These are phyloP conservation scores for Phtheirospermum japonicum DNA, from an alignment of 257 asterid genomes.

Conservation along the genomic window DNA sequence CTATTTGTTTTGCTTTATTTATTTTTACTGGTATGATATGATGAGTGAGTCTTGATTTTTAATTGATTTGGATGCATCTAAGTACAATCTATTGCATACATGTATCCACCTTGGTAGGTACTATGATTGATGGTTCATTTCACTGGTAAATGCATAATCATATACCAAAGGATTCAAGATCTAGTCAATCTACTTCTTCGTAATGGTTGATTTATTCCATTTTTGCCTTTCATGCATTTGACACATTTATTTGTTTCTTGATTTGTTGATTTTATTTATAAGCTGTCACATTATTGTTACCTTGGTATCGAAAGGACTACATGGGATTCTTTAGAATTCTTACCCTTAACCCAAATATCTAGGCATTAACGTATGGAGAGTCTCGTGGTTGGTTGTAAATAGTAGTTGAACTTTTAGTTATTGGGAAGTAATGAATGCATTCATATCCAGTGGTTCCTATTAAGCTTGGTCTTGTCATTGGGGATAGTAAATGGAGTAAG, in stretches of 20 bases:
- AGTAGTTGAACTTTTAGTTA: constrained; percentile 12
- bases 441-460: neutral
- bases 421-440: too few species aligned
- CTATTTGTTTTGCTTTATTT: neutral
- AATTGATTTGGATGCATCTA: constrained; percentile 5
- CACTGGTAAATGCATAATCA: too few species aligned
- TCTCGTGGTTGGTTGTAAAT: neutral
- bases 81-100: too few species aligned
- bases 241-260: neutral
- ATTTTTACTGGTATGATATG: too few species aligned
- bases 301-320: constrained; percentile 10
- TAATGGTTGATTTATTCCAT: neutral
- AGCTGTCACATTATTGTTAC: neutral
- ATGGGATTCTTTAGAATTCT: constrained; percentile 2
- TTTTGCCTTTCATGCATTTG: neutral
- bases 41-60: too few species aligned
- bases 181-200: constrained; percentile 10
- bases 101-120: too few species aligned
- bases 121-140: too few species aligned
- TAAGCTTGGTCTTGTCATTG: neutral
- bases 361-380: neutral
- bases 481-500: too few species aligned
- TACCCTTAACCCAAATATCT: neutral
- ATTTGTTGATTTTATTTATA: neutral
- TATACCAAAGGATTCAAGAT: too few species aligned